Base-by-base conservation (phyloP, 495 filamentous ascomycete species). In the Rostrohypoxylon terebratum region DNA sequence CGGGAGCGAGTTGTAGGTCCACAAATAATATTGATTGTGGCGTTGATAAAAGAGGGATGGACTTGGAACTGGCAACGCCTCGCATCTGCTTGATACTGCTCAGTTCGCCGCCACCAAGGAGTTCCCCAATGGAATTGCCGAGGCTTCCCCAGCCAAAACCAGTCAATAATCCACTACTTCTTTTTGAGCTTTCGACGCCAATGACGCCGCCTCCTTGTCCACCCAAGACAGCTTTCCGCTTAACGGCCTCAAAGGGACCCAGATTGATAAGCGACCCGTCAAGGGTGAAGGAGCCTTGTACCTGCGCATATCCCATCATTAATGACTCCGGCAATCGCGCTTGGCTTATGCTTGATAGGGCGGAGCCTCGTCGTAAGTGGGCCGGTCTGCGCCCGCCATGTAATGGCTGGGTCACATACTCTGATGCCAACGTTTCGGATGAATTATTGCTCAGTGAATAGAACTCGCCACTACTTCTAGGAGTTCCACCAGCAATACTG, bases 21-120 rank as follows among this genome's bases (percentile, higher is more conserved):
- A 99, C 95, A 75, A 99, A 99, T 14, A 99, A 84, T 68, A 99
- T 93, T 5, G 94, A 97, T 79, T 98, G 96, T n/a, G 95, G 93
- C 7, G 96, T 98, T 21, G 94, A 96, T 18, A 99, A 80, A 42
- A 99, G 84, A 2, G 96, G 96, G 42, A 99, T 90, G 18, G 91
- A 91, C 77, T 91, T 92, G 14, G 94, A 91, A 71, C 83, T 88
- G 25, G 91, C 90, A 63, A 91, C 90, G 0, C 91, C 92, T 71
- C 93, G 92, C 93, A 97, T 97, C 75, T 97, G 93, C 80, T 93
- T 93, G 67, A 98, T 92, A 59, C 90, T 96, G 82, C 94, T 96
- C 69, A 94, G 88, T 67, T 97, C 94, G 51, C 90, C 90, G 18
- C 90, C 90, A 8, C 94, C 94, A 6, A 98, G 83, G 7, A 99